A percentile compares a stretch with the other conserved stretches of the same genome.
phyloP scores from a whole-genome alignment of 2,329 filamentous ascomycete species.

The Stylonectria norvegica region DNA sequence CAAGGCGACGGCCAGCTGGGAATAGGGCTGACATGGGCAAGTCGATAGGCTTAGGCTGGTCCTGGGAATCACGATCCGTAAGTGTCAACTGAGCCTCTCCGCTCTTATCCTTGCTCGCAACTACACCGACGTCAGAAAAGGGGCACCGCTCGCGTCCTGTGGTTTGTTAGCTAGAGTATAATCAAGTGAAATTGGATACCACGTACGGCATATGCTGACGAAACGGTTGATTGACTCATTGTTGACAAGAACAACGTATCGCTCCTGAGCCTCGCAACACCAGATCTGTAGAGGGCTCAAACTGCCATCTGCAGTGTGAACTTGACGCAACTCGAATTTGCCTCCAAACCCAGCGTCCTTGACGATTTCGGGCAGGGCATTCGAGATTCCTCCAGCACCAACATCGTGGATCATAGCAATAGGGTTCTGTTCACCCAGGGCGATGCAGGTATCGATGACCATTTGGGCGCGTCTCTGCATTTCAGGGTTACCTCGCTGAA shows the following conservation, averaged over 20 bases:
- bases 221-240: slow-evolving; percentile 77
- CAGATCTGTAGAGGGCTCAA: slow-evolving; percentile 97
- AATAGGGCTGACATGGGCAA: slow-evolving; percentile 86
- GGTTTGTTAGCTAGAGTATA: slow-evolving; percentile 6
- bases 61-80: slow-evolving; percentile 72
- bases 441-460: slow-evolving; percentile 92
- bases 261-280: slow-evolving; percentile 96
- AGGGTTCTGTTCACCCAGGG: slow-evolving; percentile 78
- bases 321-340: slow-evolving; percentile 87
- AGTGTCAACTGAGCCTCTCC: slow-evolving; percentile 73
- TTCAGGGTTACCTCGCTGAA: slow-evolving; percentile 95
- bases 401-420: slow-evolving; percentile 98
- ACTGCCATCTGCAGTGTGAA: slow-evolving; percentile 83
- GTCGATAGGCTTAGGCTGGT: slow-evolving; percentile 76
- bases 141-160: slow-evolving; percentile 80
- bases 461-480: slow-evolving; percentile 94
- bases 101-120: slow-evolving; percentile 57
- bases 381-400: slow-evolving; percentile 76
- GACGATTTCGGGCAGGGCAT: slow-evolving; percentile 82
- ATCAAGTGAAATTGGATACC: slow-evolving; percentile 16
- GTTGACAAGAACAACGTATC: slow-evolving; percentile 89
- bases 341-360: slow-evolving; percentile 90
- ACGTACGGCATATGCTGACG: slow-evolving; percentile 56
- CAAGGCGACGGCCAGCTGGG: slow-evolving; percentile 75
- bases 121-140: slow-evolving; percentile 85